Evolutionary conservation across 2,329 filamentous ascomycete genomes (phyloP).

Genomic region (Cladosporium sp.): DNA sequence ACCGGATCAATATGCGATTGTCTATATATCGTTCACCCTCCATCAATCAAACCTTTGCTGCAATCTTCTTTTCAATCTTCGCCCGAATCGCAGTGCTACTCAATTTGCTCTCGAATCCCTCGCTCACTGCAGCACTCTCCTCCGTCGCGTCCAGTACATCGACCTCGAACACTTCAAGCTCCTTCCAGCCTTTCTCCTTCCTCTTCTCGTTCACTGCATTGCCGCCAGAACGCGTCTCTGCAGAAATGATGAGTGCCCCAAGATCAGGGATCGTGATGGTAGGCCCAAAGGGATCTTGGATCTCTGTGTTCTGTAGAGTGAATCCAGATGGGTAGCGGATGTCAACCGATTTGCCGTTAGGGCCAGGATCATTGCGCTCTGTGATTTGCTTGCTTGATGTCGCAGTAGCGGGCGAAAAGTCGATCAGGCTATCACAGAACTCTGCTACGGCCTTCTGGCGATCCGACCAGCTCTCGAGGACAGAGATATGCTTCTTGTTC

Average conservation of each 20-base stretch:
- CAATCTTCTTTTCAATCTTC: constrained; percentile 17
- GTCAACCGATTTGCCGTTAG: constrained; percentile 56
- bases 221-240: constrained; percentile 82
- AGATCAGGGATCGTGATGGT: constrained; percentile 81
- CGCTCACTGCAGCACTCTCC: constrained; percentile 42
- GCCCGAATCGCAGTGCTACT: constrained; percentile 79
- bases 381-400: constrained; percentile 36
- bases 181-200: constrained; percentile 70
- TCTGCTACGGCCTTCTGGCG: constrained; percentile 68
- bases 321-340: constrained; percentile 64
- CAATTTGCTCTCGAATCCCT: constrained; percentile 78
- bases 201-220: constrained; percentile 83
- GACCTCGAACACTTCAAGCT: constrained; percentile 80
- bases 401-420: constrained; percentile 46
- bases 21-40: background rate
- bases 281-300: constrained; percentile 85
- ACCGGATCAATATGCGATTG: background rate
- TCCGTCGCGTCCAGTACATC: constrained; percentile 74
- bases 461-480: constrained; percentile 76
- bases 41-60: constrained; percentile 11
- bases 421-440: constrained; percentile 66
- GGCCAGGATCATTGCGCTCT: constrained; percentile 43
- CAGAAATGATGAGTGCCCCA: constrained; percentile 79
- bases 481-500: constrained; percentile 84
- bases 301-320: constrained; percentile 74